Base-by-base conservation (phyloP, 1,284 basidiomycete species). In the Pseudozyma sp. region DNA sequence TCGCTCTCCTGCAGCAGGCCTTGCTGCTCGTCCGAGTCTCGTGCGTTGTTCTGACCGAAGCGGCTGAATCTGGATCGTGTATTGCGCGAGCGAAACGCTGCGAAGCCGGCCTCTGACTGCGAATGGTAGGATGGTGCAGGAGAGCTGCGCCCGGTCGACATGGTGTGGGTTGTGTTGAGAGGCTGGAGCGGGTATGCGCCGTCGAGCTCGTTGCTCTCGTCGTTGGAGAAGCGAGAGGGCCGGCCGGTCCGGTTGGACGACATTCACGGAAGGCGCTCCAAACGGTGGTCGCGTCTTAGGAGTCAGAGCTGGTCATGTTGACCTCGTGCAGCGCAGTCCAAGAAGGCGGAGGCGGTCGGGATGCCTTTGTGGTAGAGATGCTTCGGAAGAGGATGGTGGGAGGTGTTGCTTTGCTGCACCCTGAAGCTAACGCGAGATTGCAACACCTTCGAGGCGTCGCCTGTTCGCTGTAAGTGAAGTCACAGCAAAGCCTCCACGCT, bases 11-110 rank as follows among this genome's bases (percentile, higher is more conserved):
- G 57, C 0, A 75, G 61, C 29, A 75, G 62, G 9, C 72, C 72
- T 35, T 67, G 67, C 50, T 75, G 72, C 48, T 75, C 72, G 24
- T 75, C 72, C 13, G 68, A 70, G 24, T 71, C 68, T 24, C 68
- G 52, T 1, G 64, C 64, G 35, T 70, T 67, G 68, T 70, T 69
- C 54, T 70, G 72, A 11, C 68, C 68, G 50, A 71, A 74, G 42
- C 68, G 68, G 30, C 52, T 62, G 54, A 75, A 75, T 34, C 72
- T 39, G 6, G 72, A 56, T 17, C 68, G 59, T 11, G 59, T 47
- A 14, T 56, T 63, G 50, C 72, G 67, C 5, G 72, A 67, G 52
- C 72, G 63, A 47, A 75, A 75, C 11, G 63, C 60, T 17, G 72
- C 63, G 39, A 67, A 70, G 30, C 72, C 70, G 6, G 40, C 59